Evolutionary conservation across 371 early-diverging fungal genomes (phyloP), one percentile per base, ranked within the genome.

Genomic region (Basidiobolus meristosporus): DNA sequence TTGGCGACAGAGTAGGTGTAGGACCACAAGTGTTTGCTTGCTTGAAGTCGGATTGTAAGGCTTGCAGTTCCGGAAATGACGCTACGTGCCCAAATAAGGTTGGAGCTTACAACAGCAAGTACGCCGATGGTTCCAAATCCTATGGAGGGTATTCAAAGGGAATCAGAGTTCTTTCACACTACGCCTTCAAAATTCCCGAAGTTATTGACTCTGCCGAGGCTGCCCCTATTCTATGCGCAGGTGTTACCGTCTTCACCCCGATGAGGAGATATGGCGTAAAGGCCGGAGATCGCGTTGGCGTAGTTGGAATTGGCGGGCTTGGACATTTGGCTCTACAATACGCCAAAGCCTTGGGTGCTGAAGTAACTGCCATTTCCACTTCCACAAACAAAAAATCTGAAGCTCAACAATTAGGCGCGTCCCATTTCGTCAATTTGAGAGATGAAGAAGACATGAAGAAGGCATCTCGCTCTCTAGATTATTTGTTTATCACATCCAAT

Each of bases 1-100:
- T 84, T 16, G 88, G 82, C 29, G 78, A 81, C 38, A 47, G 67
- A 11, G 90, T 85, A 36, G 87, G 87, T 20, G 73, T 74, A 3
- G 71, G 77, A 28, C 73, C 70, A 29, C 67, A 74, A 44, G 59
- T 57, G 19, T 56, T 56, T 17, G 51, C 65, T 5, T 68, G 73
- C 37, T 40, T 57, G 9, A 36, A 53, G 16, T 53, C 54, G 26
- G 42, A 54, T 3, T 70, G 68, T 43, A 53, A 55, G 3, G 53
- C 63, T 42, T 73, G 73, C 50, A 64, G 60, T 30, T 19, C 5
- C 7, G 68, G 66, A 20, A 47, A 47, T 23, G 62, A 73, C 40
- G 61, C 67, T 38, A 42, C 60, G 29, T 73, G 73, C 36, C n/a
- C n/a, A n/a, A n/a, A n/a, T n/a, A n/a, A n/a, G n/a, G n/a, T n/a